Percentiles rank a stretch among this genome's conserved stretches.
Evolutionary conservation across 345 rosid species (phyloP).

Genomic region (Rhodamnia rubescens): DNA sequence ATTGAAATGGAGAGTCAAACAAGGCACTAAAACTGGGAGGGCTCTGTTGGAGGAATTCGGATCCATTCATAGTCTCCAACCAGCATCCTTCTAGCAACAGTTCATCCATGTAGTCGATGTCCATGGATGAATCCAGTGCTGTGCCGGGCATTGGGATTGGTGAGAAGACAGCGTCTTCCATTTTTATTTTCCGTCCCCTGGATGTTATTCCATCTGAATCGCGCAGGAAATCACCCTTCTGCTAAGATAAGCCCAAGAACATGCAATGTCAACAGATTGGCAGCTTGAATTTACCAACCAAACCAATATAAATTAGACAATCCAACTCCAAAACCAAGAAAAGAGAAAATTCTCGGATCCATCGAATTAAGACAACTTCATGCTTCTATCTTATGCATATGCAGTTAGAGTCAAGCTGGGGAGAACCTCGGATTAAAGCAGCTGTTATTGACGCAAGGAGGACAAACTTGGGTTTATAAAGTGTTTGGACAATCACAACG

Average conservation of each 20-base stretch:
- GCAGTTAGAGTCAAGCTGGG: not conserved
- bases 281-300: not conserved
- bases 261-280: not conserved
- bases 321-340: not conserved
- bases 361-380: not conserved
- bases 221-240: not conserved
- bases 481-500: not conserved
- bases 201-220: not conserved
- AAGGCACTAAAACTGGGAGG: constrained; percentile 28
- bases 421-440: not conserved
- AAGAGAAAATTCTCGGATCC: not conserved
- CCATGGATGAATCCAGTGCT: constrained; percentile 42
- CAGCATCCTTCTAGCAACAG: constrained; percentile 85
- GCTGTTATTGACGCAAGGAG: not conserved
- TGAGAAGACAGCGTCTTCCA: constrained; percentile 53
- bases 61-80: constrained; percentile 79
- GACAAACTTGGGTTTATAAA: not conserved
- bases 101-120: constrained; percentile 65
- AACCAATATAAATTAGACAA: not conserved
- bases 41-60: constrained; percentile 47
- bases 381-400: not conserved
- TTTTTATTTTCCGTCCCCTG: constrained; percentile 3
- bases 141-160: constrained; percentile 15
- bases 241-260: not conserved
- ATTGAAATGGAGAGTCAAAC: constrained; percentile 27